Evolutionary conservation across 2,329 filamentous ascomycete genomes (phyloP).

Genomic region (Claviceps sp.): DNA sequence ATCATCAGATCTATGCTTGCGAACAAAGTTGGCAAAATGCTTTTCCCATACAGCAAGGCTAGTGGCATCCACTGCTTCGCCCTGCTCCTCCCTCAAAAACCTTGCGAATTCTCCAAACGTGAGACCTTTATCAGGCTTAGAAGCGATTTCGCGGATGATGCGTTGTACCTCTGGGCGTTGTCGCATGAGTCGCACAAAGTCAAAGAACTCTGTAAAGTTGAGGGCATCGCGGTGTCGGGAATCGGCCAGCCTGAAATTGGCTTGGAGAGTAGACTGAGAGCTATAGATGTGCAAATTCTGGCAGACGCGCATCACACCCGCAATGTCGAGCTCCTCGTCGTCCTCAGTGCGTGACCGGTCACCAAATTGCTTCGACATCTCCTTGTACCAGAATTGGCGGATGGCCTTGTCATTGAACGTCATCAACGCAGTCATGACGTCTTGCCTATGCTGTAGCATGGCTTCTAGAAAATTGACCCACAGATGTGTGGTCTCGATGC

Average conservation of each 20-base stretch:
- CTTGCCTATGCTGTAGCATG: constrained; percentile 74
- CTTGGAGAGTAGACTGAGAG: constrained; percentile 57
- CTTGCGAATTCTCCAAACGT: constrained; percentile 58
- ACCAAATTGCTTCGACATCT: constrained; percentile 59
- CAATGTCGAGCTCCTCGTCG: constrained; percentile 62
- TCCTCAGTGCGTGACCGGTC: constrained; percentile 36
- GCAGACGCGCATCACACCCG: constrained; percentile 71
- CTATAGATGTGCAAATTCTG: constrained; percentile 87
- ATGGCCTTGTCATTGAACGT: constrained; percentile 75
- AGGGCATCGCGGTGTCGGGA: constrained; percentile 50
- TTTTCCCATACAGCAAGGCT: constrained; percentile 55
- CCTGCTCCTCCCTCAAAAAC: constrained; percentile 64
- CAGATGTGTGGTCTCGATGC: constrained; percentile 54
- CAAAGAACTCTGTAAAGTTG: constrained; percentile 68
- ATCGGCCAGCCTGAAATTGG: constrained; percentile 64
- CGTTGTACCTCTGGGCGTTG: constrained; percentile 66
- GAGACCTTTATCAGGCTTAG: constrained; percentile 49
- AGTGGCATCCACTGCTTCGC: constrained; percentile 56
- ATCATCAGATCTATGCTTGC: constrained; percentile 40
- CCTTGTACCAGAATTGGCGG: constrained; percentile 70
- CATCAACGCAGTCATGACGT: constrained; percentile 80
- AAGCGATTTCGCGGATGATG: constrained; percentile 53
- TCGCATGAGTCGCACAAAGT: constrained; percentile 73
- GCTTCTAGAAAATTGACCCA: constrained; percentile 79
- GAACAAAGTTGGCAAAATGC: constrained; percentile 57